Conservation (phyloP, 768 basidiomycete species). For the Mycena metata region DNA sequence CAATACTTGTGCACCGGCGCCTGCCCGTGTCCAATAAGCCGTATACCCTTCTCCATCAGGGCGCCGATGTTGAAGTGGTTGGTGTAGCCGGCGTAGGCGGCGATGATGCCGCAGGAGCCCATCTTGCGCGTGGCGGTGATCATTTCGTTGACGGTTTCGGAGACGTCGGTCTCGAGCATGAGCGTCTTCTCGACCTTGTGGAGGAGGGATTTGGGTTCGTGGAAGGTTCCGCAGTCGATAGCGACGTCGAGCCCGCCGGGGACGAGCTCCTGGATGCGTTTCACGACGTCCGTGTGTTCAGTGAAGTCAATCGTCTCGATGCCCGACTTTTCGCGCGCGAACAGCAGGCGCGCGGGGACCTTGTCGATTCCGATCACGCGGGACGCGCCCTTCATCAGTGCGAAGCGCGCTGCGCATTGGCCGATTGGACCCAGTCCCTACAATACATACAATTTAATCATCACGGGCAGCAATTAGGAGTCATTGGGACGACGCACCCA, state of each 20-base stretch:
- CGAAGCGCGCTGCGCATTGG: conserved; percentile 70
- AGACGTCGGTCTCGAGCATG: conserved; percentile 82
- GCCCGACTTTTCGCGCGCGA: conserved; percentile 60
- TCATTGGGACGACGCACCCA: too few relatives aligned
- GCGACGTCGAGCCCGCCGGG: conserved; percentile 76
- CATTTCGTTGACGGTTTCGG: conserved; percentile 71
- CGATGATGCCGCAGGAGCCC: conserved; percentile 74
- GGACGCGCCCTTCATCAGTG: conserved; percentile 74
- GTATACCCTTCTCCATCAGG: conserved; percentile 82
- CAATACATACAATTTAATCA: too few relatives aligned
- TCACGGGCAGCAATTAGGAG: too few relatives aligned
- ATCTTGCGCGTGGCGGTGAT: conserved; percentile 64
- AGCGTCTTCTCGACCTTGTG: conserved; percentile 79
- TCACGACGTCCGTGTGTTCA: conserved; percentile 62
- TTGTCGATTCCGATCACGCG: conserved; percentile 81
- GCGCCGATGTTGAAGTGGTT: conserved; percentile 81
- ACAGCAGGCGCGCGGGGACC: conserved; percentile 60
- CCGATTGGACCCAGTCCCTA: conserved; percentile 79
- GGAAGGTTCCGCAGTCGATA: conserved; percentile 75
- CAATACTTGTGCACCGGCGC: conserved; percentile 83
- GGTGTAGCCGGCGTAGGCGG: conserved; percentile 76
- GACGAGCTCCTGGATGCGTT: conserved; percentile 69
- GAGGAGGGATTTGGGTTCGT: conserved; percentile 73
- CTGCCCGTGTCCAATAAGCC: conserved; percentile 81
- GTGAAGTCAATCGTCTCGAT: conserved; percentile 74